Evolutionary conservation across 805 yeast genomes (phyloP), one percentile per base, ranked within the genome.

Genomic region (Maudiozyma serrabonitensis): DNA sequence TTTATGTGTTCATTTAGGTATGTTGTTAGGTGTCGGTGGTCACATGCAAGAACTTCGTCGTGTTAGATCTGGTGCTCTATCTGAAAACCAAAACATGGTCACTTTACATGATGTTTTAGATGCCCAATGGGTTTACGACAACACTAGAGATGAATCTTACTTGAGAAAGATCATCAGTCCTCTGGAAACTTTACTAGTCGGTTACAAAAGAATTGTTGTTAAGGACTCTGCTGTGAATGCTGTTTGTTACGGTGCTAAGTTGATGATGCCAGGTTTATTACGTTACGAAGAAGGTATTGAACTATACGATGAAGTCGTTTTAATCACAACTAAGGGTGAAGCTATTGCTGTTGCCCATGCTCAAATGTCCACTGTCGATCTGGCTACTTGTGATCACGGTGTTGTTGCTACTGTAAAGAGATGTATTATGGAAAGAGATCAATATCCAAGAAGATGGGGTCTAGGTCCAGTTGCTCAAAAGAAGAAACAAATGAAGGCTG

Each of bases 41-140:
- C 99, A 93, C 75, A 93, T 93, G 99, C 99, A 93, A 79, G 99
- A 93, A 75, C 83, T 93, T 63, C 88, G 99, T 75, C 90, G 99
- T 78, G 99, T 93, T 55, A 83, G 99, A 75, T 87, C 96, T 45
- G 99, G 99, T 69, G 97, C 98, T 51, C 68, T 93, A 66, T 76
- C 82, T 63, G 99, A 93, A 73, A 78, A 75, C 62, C 97, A 93
- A 66, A 83, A 84, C 70, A 74, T 93, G 75, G 96, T 93, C 52
- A 90, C 99, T 54, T 78, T 93, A 65, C 99, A 93, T 73, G 99
- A 93, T 73, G 93, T 93, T 48, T 75, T 93, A 71, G 99, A 93
- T 69, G 99, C 99, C 51, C 99, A 93, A 75, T 93, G 95, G 88
- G 81, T 85, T 56, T 93, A 88, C 66, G 99, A 93, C 71, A 93